Conservation (phyloP, 108 stramenopile genomes). For the Cylindrotheca closterium region DNA sequence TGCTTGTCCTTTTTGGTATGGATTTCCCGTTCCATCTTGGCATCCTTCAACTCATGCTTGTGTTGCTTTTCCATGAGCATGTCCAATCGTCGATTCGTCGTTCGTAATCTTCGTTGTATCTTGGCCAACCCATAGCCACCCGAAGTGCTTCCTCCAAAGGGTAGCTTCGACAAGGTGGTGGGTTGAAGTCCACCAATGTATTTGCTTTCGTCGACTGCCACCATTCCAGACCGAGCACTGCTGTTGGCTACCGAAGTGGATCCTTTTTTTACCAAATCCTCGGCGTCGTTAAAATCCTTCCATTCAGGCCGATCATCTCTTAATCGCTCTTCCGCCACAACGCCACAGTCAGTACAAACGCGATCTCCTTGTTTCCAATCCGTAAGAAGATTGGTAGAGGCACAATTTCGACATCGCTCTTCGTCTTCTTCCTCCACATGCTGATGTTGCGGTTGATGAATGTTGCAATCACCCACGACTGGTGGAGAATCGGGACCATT, state of each 20-base stretch:
- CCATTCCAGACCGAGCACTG: conserved; percentile 41
- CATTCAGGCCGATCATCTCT: conserved; percentile 61
- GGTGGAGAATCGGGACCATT: conserved; percentile 23
- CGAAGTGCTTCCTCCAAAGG: conserved; percentile 30
- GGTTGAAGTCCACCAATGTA: conserved; percentile 64
- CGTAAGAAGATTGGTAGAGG: conserved; percentile 27
- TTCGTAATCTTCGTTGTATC: conserved; percentile 36
- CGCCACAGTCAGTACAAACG: conserved; percentile 61
- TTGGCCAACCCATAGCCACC: conserved; percentile 24
- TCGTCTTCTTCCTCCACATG: conserved; percentile 25
- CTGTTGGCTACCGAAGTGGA: conserved; percentile 3
- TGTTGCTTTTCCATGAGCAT: conserved; percentile 45
- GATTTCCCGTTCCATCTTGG: conserved; percentile 32
- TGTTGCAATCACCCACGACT: background rate
- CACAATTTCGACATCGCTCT: conserved; percentile 42
- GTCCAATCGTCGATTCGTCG: conserved; percentile 43
- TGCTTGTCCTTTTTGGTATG: conserved; percentile 14
- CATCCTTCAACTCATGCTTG: conserved; percentile 30
- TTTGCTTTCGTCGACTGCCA: conserved; percentile 46
- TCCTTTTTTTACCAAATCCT: conserved; percentile 43
- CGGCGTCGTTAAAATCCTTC: conserved; percentile 53
- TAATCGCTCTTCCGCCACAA: conserved; percentile 49
- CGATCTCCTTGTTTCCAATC: conserved; percentile 67
- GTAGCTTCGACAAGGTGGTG: conserved; percentile 40
- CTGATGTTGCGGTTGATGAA: background rate